phyloP scores from a whole-genome alignment of 768 basidiomycete genomes.

The Leccinum barrowsii region DNA sequence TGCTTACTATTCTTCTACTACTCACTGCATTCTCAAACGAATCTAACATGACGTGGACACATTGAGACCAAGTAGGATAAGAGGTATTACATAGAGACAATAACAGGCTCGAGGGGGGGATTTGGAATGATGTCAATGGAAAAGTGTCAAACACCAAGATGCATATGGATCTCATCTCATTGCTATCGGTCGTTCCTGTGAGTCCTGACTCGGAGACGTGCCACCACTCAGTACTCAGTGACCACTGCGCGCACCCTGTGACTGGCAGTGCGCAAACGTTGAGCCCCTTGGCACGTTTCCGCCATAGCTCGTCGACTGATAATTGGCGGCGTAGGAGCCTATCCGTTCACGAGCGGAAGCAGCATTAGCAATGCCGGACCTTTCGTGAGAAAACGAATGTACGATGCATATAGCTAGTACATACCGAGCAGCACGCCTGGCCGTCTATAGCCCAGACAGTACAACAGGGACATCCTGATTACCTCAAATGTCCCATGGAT shows the following conservation, averaged over 20 bases:
- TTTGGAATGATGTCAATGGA: not conserved
- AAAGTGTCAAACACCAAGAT: not conserved
- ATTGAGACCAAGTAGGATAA: not conserved
- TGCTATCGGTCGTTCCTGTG: not conserved
- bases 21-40: not conserved
- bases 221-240: not conserved
- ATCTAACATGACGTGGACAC: not conserved
- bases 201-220: not conserved
- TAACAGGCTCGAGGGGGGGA: not conserved
- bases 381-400: not conserved
- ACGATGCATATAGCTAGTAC: not conserved
- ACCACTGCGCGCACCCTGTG: not conserved
- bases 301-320: slow-evolving; percentile 21
- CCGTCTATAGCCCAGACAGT: not conserved
- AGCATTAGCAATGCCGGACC: not conserved
- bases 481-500: no score
- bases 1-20: slow-evolving; percentile 11
- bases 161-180: not conserved
- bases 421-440: slow-evolving; percentile 10
- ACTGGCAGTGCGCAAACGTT: slow-evolving; percentile 12
- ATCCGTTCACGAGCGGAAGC: not conserved
- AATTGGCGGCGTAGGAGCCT: slow-evolving; percentile 17
- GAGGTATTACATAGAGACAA: not conserved
- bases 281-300: slow-evolving; percentile 12
- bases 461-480: not conserved